Conservation (phyloP, 2,329 filamentous ascomycete species). For the Aureobasidium namibiae region DNA sequence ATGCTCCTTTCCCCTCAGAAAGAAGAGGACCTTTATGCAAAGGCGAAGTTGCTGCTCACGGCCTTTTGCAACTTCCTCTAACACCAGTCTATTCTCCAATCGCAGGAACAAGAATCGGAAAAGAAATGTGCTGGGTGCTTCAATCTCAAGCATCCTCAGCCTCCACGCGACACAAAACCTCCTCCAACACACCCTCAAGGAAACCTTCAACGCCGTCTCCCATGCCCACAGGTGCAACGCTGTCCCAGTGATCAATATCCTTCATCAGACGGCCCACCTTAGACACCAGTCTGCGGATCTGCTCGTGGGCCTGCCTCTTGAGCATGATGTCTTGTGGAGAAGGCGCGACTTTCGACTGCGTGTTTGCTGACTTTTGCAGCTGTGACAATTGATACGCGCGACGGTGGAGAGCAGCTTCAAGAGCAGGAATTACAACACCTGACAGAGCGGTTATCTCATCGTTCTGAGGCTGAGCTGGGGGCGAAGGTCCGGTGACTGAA, state of each 20-base stretch:
- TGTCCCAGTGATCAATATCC: constrained; percentile 85
- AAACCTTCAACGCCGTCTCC: constrained; percentile 83
- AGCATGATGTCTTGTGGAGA: constrained; percentile 30
- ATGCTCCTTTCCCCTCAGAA: no score
- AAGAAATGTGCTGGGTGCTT: neutral
- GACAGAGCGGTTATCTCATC: constrained; percentile 73
- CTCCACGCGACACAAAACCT: constrained; percentile 86
- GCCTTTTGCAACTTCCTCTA: neutral
- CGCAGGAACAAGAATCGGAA: neutral
- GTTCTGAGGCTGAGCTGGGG: constrained; percentile 39
- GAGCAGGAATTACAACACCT: constrained; percentile 84
- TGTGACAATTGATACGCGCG: constrained; percentile 54
- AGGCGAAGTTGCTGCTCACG: neutral
- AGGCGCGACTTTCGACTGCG: constrained; percentile 25
- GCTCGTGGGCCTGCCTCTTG: constrained; percentile 65
- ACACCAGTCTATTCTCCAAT: neutral
- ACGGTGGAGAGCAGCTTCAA: constrained; percentile 82
- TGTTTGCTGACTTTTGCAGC: constrained; percentile 36
- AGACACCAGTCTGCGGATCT: constrained; percentile 69
- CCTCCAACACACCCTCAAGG: constrained; percentile 84
- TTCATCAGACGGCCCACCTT: constrained; percentile 77
- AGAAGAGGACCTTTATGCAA: neutral
- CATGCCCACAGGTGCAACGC: constrained; percentile 83
- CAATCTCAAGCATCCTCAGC: constrained; percentile 59
- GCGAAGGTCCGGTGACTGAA: constrained; percentile 52